Evolutionary conservation across 2,329 filamentous ascomycete species (phyloP), one percentile per base, ranked within the genome.

Genomic region (Teratosphaeria gauchensis): DNA sequence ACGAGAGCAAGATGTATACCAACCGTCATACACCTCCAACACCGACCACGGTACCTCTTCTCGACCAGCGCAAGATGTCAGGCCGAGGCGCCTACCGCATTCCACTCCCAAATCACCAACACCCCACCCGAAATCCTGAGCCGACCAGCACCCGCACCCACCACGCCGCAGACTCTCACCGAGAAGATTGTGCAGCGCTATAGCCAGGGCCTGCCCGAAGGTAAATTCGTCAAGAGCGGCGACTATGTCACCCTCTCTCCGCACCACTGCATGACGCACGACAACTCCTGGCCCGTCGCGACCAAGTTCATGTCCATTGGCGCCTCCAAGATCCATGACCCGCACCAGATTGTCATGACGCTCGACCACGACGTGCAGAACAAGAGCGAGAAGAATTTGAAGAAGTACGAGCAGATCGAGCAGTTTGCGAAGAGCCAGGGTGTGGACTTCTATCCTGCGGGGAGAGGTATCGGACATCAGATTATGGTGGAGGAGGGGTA

Each of bases 181-280:
- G 92, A 96, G 73, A 96, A 96, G 79, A 96, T 96, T 60, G 86
- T 96, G 0, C 92, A 96, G 72, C 76, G 81, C 16, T 87, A 95
- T 73, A 82, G 90, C 0, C 80, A 91, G n/a, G 89, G 86, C 9
- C 81, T 96, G 1, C 75, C 88, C 1, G 73, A 83, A 11, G 89
- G 85, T 60, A 95, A 96, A 76, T 78, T 81, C 59, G 88, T 96
- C 68, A 82, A 81, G 67, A 79, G 82, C 4, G 91, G 92, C 69
- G 91, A 96, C 80, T 96, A 94, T 77, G 84, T 96, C 59, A 88
- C 83, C 0, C 79, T 95, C 11, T 77, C 79, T 28, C 89, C 89
- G 1, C 80, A 87, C 62, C 80, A 82, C 59, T 89, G 86, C 75
- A 92, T 96, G 88, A 91, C 89, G 0, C 92, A 96, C 75, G 88